These are phyloP conservation scores for Mycena albidolilacea DNA, from an alignment of 768 basidiomycete species.

Conservation along the genomic window DNA sequence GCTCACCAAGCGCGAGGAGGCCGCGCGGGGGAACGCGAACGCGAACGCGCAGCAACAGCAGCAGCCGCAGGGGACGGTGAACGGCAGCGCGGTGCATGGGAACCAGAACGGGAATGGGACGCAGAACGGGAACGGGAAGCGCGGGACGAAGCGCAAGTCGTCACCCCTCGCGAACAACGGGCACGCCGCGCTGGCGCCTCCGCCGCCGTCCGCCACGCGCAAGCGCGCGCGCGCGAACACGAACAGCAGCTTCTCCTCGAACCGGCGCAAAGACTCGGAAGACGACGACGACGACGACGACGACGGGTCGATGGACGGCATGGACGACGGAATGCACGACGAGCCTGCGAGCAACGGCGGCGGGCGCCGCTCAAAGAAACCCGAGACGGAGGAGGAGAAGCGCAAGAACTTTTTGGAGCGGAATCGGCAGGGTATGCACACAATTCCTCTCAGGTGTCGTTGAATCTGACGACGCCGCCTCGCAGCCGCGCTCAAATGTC, in stretches of 20 bases:
- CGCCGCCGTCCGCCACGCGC: constrained; percentile 43
- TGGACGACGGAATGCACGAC: constrained; percentile 40
- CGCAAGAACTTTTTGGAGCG: constrained; percentile 96
- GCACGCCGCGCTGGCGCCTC: constrained; percentile 49
- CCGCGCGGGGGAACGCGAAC: constrained; percentile 52
- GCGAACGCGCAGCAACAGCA: constrained; percentile 20
- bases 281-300: constrained; percentile 58
- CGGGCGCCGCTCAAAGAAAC: constrained; percentile 70
- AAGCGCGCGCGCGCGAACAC: constrained; percentile 59
- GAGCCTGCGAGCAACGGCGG: constrained; percentile 37
- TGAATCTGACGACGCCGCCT: neutral
- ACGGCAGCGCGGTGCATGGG: constrained; percentile 13
- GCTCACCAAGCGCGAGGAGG: constrained; percentile 94
- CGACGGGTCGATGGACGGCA: constrained; percentile 55
- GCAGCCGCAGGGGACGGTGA: constrained; percentile 34
- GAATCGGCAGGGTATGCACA: constrained; percentile 90
- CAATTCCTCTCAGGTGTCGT: constrained; percentile 15
- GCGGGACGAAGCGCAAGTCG: constrained; percentile 80
- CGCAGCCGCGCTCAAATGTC: constrained; percentile 96
- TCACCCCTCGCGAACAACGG: constrained; percentile 61
- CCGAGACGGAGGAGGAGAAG: constrained; percentile 99
- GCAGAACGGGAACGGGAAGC: constrained; percentile 51
- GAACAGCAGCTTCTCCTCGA: constrained; percentile 50
- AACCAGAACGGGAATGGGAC: neutral
- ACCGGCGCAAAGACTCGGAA: constrained; percentile 51